A percentile compares a stretch with the other conserved stretches of the same genome.
These are phyloP conservation scores for Pseudogymnoascus destructans DNA, from an alignment of 2,329 filamentous ascomycete species.

Conservation along the genomic window DNA sequence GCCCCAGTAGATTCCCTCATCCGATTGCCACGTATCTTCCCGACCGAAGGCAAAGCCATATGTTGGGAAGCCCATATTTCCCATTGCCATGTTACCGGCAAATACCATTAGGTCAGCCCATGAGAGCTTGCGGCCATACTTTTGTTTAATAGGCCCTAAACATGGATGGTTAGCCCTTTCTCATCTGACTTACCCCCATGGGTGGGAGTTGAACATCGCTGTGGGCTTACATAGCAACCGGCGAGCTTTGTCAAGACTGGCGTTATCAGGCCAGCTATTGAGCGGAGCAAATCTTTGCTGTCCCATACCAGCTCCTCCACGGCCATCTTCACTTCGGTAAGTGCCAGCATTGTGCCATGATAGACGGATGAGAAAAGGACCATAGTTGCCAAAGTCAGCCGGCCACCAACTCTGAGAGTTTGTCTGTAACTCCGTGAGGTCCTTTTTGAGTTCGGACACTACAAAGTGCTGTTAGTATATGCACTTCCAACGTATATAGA, in stretches of 20 bases:
- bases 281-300: constrained; percentile 49
- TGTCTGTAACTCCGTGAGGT: constrained; percentile 42
- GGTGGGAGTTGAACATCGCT: neutral
- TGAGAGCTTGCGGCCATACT: constrained; percentile 49
- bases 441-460: constrained; percentile 39
- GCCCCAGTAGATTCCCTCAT: constrained; percentile 49
- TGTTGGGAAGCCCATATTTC: constrained; percentile 45
- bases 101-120: constrained; percentile 47
- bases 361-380: constrained; percentile 46
- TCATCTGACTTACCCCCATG: neutral
- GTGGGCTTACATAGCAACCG: constrained; percentile 34
- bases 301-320: constrained; percentile 44
- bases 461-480: neutral
- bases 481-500: neutral
- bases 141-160: constrained; percentile 45
- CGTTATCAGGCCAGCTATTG: constrained; percentile 51
- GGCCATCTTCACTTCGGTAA: constrained; percentile 45
- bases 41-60: constrained; percentile 46
- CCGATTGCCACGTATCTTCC: constrained; percentile 44
- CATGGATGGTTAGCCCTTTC: neutral
- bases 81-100: constrained; percentile 45
- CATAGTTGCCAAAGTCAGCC: constrained; percentile 49
- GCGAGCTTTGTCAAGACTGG: constrained; percentile 47
- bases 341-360: constrained; percentile 49
- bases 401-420: constrained; percentile 50